Conservation (phyloP, 495 filamentous ascomycete genomes). For the Penicillium mononematosum region DNA sequence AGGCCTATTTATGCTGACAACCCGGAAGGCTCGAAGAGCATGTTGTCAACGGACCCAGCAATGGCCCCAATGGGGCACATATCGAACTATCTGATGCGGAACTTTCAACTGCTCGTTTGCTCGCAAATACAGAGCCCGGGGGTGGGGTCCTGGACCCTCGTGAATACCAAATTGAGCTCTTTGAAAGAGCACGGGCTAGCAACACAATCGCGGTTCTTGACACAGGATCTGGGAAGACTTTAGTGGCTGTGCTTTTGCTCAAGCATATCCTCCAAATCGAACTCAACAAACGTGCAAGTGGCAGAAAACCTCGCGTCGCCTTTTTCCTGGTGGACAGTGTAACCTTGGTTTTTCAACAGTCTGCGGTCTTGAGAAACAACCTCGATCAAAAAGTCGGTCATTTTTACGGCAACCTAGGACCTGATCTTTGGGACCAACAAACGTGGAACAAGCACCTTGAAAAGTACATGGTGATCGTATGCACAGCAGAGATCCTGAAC, state of each 20-base stretch:
- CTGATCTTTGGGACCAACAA: conserved; percentile 62
- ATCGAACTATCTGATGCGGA: conserved; percentile 18
- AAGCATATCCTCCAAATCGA: conserved; percentile 76
- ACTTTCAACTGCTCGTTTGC: conserved; percentile 43
- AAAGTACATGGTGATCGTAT: conserved; percentile 85
- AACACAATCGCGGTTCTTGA: conserved; percentile 97
- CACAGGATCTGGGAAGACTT: conserved; percentile 93
- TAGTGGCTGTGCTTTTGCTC: conserved; percentile 88
- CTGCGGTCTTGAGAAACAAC: conserved; percentile 77
- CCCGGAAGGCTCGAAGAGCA: conserved; percentile 41
- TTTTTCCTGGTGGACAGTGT: conserved; percentile 94
- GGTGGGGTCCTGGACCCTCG: conserved; percentile 64
- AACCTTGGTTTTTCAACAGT: conserved; percentile 87
- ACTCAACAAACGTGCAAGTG: conserved; percentile 63
- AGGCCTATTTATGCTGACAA: conserved; percentile 16
- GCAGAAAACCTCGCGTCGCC: conserved; percentile 60
- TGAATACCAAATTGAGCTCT: conserved; percentile 91
- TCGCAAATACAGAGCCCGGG: conserved; percentile 42
- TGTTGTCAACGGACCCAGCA: conserved; percentile 32
- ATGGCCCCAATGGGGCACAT: conserved; percentile 21
- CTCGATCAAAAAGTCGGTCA: conserved; percentile 77
- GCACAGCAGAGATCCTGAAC: conserved; percentile 84
- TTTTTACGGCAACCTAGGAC: conserved; percentile 72
- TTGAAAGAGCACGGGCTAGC: conserved; percentile 78
- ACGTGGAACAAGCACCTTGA: conserved; percentile 68